A percentile compares a stretch with the other conserved stretches of the same genome.
These are phyloP conservation scores for Xerocomus brunneocitrinus DNA, from an alignment of 768 basidiomycete genomes.

Conservation along the genomic window DNA sequence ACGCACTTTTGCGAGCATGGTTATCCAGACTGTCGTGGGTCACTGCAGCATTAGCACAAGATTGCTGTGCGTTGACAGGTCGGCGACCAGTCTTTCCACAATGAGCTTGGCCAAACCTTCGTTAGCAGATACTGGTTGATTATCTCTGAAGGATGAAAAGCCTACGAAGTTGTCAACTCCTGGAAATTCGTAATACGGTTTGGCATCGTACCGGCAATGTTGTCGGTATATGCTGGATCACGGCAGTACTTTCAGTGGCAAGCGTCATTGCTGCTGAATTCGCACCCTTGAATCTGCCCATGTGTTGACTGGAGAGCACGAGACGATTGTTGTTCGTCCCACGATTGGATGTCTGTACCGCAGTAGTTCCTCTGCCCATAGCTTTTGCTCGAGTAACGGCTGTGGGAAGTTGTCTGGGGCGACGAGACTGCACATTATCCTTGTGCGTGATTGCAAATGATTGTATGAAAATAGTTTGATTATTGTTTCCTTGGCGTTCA, in stretches of 20 bases:
- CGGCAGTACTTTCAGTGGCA: background rate
- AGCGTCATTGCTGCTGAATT: background rate
- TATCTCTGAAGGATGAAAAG: background rate
- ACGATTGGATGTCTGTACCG: background rate
- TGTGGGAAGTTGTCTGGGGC: background rate
- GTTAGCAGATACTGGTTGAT: background rate
- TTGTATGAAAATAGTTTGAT: slow-evolving; percentile 1
- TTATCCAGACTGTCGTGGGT: background rate
- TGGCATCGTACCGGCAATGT: background rate
- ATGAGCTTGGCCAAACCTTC: background rate
- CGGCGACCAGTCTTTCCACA: background rate
- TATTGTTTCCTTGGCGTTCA: background rate
- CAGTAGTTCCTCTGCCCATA: background rate
- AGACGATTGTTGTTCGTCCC: background rate
- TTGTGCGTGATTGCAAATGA: background rate
- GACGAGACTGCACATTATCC: background rate
- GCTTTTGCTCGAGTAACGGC: background rate
- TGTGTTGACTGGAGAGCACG: background rate
- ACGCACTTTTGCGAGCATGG: background rate
- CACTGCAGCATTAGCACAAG: background rate
- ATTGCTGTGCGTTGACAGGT: background rate
- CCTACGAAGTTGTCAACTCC: background rate
- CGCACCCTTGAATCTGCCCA: background rate
- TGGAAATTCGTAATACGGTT: background rate
- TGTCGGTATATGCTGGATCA: background rate